A percentile compares a stretch with the other conserved stretches of the same genome.
phyloP scores from a whole-genome alignment of 1,284 basidiomycete species.

The Ustanciosporium gigantosporum region DNA sequence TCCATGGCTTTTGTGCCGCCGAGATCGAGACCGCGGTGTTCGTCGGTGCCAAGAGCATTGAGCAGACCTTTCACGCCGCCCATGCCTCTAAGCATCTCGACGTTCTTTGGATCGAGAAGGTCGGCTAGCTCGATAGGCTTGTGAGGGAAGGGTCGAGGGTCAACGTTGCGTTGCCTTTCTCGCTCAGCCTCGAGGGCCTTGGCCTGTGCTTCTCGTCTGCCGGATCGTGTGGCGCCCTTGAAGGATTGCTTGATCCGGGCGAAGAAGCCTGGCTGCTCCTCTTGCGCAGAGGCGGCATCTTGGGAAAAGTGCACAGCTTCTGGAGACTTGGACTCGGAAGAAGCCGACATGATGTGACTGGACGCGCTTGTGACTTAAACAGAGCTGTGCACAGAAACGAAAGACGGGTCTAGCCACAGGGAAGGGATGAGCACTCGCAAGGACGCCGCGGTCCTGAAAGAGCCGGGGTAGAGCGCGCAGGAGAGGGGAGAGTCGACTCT shows the following conservation, averaged over 20 bases:
- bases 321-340: too few species aligned
- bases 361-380: too few species aligned
- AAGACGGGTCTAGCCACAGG: too few species aligned
- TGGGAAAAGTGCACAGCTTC: too few species aligned
- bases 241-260: constrained; percentile 27
- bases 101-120: constrained; percentile 82
- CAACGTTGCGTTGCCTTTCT: constrained; percentile 39
- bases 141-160: constrained; percentile 53
- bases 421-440: too few species aligned
- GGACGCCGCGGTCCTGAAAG: too few species aligned
- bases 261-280: too few species aligned
- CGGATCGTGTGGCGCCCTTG: constrained; percentile 27
- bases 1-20: constrained; percentile 31
- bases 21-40: constrained; percentile 59
- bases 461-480: too few species aligned
- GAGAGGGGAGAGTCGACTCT: too few species aligned
- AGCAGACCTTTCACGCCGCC: constrained; percentile 77
- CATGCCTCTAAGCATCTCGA: constrained; percentile 71
- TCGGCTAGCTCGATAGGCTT: constrained; percentile 78
- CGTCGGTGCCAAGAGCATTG: constrained; percentile 74
- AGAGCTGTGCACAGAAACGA: too few species aligned
- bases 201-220: constrained; percentile 39
- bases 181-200: constrained; percentile 39
- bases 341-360: too few species aligned
- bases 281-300: too few species aligned